Conservation (phyloP, 345 rosid species). For the Lepidium africanum region DNA sequence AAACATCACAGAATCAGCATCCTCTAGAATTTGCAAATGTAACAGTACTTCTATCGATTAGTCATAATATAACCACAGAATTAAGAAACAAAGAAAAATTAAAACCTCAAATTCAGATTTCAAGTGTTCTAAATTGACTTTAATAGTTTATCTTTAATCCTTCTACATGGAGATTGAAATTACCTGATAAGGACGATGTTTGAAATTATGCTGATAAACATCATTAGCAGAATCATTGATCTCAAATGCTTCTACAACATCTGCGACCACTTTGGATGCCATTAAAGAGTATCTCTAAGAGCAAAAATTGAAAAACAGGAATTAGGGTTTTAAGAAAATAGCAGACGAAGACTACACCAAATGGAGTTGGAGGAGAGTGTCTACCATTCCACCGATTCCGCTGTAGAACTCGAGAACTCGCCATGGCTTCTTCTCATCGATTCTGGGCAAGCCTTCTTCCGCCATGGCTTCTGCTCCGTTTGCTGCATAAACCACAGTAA, state of each 20-base stretch:
- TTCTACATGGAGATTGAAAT: neutral
- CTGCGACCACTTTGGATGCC: conserved; percentile 49
- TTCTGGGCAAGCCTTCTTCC: conserved; percentile 14
- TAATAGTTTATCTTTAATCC: neutral
- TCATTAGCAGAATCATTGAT: conserved; percentile 86
- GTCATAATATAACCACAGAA: neutral
- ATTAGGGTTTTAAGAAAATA: conserved; percentile 6
- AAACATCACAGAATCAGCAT: conserved; percentile 4
- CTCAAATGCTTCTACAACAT: conserved; percentile 78
- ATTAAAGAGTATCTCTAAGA: conserved; percentile 65
- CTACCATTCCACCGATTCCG: conserved; percentile 92
- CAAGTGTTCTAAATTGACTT: neutral
- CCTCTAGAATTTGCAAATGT: neutral
- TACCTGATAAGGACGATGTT: conserved; percentile 90
- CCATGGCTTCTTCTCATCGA: conserved; percentile 47
- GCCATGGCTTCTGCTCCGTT: conserved; percentile 26
- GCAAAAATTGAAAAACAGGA: neutral
- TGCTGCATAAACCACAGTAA: neutral
- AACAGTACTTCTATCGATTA: neutral
- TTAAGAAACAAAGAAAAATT: neutral
- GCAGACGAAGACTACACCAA: neutral
- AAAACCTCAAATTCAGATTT: neutral
- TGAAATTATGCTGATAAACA: conserved; percentile 78
- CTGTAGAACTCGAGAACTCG: conserved; percentile 89
- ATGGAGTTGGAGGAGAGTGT: neutral